Evolutionary conservation across 768 basidiomycete genomes (phyloP).

Genomic region (Russula compacta): DNA sequence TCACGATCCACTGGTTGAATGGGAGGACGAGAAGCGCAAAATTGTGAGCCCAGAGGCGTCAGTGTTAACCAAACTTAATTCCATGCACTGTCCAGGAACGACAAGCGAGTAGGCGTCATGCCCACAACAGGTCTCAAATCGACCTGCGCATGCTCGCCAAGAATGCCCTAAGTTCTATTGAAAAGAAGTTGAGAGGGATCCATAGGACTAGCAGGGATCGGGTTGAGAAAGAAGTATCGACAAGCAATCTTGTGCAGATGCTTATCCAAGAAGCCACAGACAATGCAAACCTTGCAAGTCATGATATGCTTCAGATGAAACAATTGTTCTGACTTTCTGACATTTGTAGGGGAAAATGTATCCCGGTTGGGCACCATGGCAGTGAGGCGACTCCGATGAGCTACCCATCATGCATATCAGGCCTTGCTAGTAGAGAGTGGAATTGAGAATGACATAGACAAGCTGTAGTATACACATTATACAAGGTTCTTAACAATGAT

Average conservation of each 20-base stretch:
- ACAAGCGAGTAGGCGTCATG: conserved; percentile 6
- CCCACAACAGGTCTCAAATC: conserved; percentile 20
- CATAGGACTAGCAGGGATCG: conserved; percentile 35
- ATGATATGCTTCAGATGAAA: neutral
- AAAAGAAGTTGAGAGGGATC: conserved; percentile 71
- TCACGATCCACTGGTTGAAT: conserved; percentile 94
- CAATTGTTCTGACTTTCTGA: conserved; percentile 20
- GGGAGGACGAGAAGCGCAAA: conserved; percentile 76
- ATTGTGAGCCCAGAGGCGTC: conserved; percentile 32
- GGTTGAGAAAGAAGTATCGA: conserved; percentile 45
- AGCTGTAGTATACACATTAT: conserved; percentile 3
- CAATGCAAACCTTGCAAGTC: conserved; percentile 54
- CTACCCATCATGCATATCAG: neutral
- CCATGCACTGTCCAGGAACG: conserved; percentile 17
- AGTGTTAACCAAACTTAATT: neutral
- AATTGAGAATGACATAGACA: neutral
- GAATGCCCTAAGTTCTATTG: conserved; percentile 69
- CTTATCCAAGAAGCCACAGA: conserved; percentile 86
- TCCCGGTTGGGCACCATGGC: conserved; percentile 81
- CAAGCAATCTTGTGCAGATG: conserved; percentile 82
- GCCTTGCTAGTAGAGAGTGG: neutral
- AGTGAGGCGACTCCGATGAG: conserved; percentile 30
- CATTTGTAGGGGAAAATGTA: conserved; percentile 73
- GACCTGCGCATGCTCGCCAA: conserved; percentile 64
- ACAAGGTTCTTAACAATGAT: neutral